A percentile compares a stretch with the other conserved stretches of the same genome.
These are phyloP conservation scores for Phialocephala subalpina DNA, from an alignment of 2,329 filamentous ascomycete species.

Conservation along the genomic window DNA sequence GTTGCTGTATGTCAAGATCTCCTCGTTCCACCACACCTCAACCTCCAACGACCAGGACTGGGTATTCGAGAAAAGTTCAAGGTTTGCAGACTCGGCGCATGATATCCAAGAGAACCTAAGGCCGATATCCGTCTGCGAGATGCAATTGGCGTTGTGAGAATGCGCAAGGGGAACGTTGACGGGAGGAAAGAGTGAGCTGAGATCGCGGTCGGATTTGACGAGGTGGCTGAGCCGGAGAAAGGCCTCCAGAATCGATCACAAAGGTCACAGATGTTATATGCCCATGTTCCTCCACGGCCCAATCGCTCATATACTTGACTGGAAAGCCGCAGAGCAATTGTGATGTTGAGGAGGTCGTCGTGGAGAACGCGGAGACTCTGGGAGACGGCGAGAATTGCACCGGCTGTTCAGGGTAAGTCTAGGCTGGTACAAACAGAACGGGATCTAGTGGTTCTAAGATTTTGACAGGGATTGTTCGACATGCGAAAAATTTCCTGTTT, in stretches of 20 bases:
- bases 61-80: background rate
- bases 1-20: background rate
- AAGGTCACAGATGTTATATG: background rate
- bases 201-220: background rate
- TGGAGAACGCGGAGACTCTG: background rate
- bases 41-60: background rate
- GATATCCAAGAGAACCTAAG: background rate
- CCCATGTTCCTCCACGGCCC: background rate
- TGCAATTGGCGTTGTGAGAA: background rate
- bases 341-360: conserved; percentile 7
- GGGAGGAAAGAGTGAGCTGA: background rate
- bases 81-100: background rate
- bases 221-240: background rate
- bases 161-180: background rate
- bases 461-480: background rate
- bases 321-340: background rate
- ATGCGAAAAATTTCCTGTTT: conserved; percentile 8
- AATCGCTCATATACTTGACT: background rate
- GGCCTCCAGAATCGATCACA: background rate
- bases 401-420: background rate
- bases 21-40: background rate
- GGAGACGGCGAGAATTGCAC: background rate
- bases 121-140: background rate
- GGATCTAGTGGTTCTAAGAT: background rate
- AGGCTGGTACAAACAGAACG: background rate